Percentiles rank a stretch among this genome's conserved stretches.
Evolutionary conservation across 106 monocot genomes (phyloP).

Genomic region (Cymbidium sinense): DNA sequence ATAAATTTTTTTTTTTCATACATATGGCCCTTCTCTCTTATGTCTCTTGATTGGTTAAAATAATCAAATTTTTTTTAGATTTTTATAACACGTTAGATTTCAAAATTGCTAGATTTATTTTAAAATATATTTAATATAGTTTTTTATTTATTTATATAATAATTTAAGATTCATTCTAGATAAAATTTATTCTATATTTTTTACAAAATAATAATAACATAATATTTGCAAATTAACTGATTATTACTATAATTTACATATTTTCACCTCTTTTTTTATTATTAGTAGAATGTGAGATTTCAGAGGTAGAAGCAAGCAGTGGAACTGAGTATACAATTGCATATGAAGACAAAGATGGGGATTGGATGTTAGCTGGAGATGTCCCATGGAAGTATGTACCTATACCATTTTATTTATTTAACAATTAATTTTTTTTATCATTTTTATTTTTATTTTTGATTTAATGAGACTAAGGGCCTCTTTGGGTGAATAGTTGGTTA

Average conservation of each 20-base stretch:
- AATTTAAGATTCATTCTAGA: too few species aligned
- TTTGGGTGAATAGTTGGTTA: too few species aligned
- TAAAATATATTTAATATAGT: too few species aligned
- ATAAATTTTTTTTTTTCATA: too few species aligned
- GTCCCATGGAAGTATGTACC: conserved; percentile 77
- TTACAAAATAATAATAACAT: neutral
- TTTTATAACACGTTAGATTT: too few species aligned
- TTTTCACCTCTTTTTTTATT: neutral
- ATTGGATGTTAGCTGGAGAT: conserved; percentile 84
- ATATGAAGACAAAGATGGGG: conserved; percentile 91
- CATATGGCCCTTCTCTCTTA: too few species aligned
- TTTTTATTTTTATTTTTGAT: neutral
- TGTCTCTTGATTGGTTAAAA: too few species aligned
- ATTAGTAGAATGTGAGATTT: neutral
- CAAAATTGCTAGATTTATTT: too few species aligned
- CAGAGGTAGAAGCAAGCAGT: conserved; percentile 12
- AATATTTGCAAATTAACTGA: neutral
- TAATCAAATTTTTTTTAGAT: too few species aligned
- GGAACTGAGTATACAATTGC: conserved; percentile 32
- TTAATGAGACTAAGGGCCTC: too few species aligned
- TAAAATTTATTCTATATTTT: too few species aligned
- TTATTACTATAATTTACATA: neutral
- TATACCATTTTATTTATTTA: neutral
- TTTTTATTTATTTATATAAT: too few species aligned
- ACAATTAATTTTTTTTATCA: neutral